phyloP scores from a whole-genome alignment of 345 rosid genomes.

The Gossypium arboreum region DNA sequence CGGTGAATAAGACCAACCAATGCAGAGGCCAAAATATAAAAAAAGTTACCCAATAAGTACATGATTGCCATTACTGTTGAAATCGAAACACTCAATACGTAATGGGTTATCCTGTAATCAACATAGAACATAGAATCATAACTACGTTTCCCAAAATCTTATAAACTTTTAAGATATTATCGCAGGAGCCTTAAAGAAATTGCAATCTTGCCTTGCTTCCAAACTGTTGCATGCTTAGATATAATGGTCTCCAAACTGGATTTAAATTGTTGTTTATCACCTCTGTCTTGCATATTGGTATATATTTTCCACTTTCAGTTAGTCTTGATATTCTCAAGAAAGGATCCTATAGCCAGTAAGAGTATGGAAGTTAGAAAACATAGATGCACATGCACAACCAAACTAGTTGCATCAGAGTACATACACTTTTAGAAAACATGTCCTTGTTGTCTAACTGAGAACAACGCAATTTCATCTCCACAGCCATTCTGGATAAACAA shows the following conservation, averaged over 20 bases:
- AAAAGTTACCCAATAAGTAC: constrained; percentile 56
- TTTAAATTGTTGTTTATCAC: constrained; percentile 65
- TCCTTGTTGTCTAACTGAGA: constrained; percentile 64
- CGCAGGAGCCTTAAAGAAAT: background rate
- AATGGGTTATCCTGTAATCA: constrained; percentile 64
- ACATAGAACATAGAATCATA: constrained; percentile 1
- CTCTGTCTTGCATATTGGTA: constrained; percentile 81
- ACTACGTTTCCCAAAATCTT: background rate
- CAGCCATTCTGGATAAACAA: constrained; percentile 49
- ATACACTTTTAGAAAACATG: constrained; percentile 73
- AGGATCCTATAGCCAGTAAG: constrained; percentile 54
- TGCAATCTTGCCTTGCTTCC: constrained; percentile 67
- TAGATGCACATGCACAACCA: background rate
- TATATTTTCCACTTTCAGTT: constrained; percentile 42
- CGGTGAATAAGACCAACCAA: constrained; percentile 2
- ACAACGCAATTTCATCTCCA: constrained; percentile 53
- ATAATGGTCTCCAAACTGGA: constrained; percentile 65
- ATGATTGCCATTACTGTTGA: constrained; percentile 68
- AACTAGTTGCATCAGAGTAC: constrained; percentile 13
- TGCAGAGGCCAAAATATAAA: background rate
- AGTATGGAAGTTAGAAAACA: background rate
- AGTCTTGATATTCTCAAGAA: constrained; percentile 77
- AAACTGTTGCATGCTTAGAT: constrained; percentile 72
- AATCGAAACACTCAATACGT: constrained; percentile 79
- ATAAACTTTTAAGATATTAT: background rate